Evolutionary conservation across 2,329 filamentous ascomycete genomes (phyloP), one percentile per base, ranked within the genome.

Genomic region (Fusarium nematophilum): DNA sequence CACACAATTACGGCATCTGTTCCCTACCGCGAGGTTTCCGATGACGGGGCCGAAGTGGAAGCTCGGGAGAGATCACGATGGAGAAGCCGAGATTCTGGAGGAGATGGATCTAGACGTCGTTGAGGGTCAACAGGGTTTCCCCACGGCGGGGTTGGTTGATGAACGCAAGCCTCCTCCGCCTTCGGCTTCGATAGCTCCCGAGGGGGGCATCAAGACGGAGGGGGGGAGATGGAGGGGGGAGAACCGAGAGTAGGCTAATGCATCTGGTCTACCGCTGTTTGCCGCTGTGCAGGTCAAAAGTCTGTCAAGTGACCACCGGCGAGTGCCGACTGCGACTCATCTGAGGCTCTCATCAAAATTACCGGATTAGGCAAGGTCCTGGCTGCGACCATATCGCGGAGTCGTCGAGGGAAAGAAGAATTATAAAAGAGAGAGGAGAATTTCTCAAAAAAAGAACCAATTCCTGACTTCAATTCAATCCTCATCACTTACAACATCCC

Each of bases 341-440:
- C 9, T 4, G 18, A 15, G 44, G 30, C 51, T 54, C 51, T 54
- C 44, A 42, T 49, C 13, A 8, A 54, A 48, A 49, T 43, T 49
- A 13, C 51, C 44, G 6, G 21, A 49, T 43, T 1, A 9, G 30
- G 51, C 25, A 21, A 25, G 29, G 48, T 15, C 8, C 9, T 31
- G 13, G 23, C 4, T 3, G 6, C 18, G 21, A 26, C 21, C 18
- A 17, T 18, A 38, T 26, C 31, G 26, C 10, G 27, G 14, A n/a
- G 15, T 3, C 13, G 10, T 29, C 9, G 23, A 29, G 9, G 10
- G 4, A 9, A n/a, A 26, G 21, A 25, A 13, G 31, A 9, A 15
- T 45, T 55, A 55, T 53, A 48, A 53, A 51, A 49, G 34, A 13
- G 9, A 15, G 11, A 34, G 2, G 13, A n/a, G n/a, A 14, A 17